Evolutionary conservation across 1,284 basidiomycete species (phyloP), one percentile per base, ranked within the genome.

Genomic region (Earliella scabrosa): DNA sequence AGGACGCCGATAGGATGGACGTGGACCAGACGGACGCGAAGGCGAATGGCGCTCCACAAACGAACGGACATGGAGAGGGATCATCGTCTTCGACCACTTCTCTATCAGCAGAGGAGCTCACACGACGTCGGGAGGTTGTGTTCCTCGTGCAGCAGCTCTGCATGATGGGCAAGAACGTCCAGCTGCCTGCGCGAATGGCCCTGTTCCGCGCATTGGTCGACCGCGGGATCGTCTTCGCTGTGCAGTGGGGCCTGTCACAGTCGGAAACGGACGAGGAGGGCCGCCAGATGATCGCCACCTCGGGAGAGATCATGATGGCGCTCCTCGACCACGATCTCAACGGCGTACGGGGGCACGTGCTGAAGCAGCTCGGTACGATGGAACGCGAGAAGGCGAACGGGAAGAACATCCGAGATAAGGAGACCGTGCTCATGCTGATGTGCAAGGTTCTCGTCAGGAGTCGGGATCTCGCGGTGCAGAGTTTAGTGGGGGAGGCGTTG

Each of bases 111-210:
- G 73, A 73, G 23, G 83, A 86, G 52, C 72, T 85, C 53, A 71
- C 74, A 18, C 62, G 63, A 36, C 82, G 86, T 50, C 80, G 82
- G 40, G 90, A 95, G 66, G 87, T 93, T 21, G 85, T 97, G 34
- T 75, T 90, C 43, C 90, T 99, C 63, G 78, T 99, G 38, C 95
- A 98, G 66, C 95, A 98, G 66, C 84, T 99, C 8, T 94, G 93
- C 68, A 80, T 89, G 41, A 97, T 98, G 91, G 95, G 93, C 61
- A 99, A 98, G 81, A 95, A 95, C 68, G 88, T 98, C 13, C 97
- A 98, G 71, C 80, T 98, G 7, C 88, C 91, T 5, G 84, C 89
- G 18, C 88, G 97, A 31, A 82, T 97, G 69, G 78, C 84, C 4
- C 85, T 99, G n/a, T 98, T 97, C 75, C 88, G 95, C 48, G 82